Evolutionary conservation across 2,329 filamentous ascomycete genomes (phyloP).

Genomic region (Colletotrichum chrysophilum): DNA sequence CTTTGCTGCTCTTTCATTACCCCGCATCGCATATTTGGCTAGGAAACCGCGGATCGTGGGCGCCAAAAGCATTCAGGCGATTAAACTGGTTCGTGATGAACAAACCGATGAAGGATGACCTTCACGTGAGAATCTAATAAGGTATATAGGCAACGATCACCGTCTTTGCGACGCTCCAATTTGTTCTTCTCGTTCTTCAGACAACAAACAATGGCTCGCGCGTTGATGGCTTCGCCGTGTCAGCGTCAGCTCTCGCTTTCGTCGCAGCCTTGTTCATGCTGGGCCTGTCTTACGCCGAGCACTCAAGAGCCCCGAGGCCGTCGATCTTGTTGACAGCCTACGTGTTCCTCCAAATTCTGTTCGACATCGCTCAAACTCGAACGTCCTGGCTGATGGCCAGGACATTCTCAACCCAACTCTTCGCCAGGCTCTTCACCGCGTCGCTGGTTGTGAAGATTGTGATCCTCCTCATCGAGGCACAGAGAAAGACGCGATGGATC

Average conservation of each 20-base stretch:
- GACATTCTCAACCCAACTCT: conserved; percentile 20
- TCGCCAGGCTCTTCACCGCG: conserved; percentile 37
- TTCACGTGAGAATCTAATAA: background rate
- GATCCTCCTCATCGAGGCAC: conserved; percentile 42
- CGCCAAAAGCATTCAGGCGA: conserved; percentile 30
- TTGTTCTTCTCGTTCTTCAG: conserved; percentile 34
- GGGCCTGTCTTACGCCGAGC: conserved; percentile 33
- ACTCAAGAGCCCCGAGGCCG: conserved; percentile 38
- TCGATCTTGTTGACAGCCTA: conserved; percentile 48
- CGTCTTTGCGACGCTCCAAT: conserved; percentile 33
- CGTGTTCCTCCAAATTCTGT: conserved; percentile 44
- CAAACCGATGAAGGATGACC: rapidly evolving
- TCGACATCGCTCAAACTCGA: conserved; percentile 47
- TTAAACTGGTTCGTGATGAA: conserved; percentile 23
- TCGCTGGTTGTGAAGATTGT: conserved; percentile 38
- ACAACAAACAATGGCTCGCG: conserved; percentile 21
- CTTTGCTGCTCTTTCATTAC: conserved; percentile 35
- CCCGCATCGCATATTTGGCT: conserved; percentile 31
- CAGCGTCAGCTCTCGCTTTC: conserved; percentile 32
- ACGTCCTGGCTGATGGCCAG: conserved; percentile 44
- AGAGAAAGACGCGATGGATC: conserved; percentile 42
- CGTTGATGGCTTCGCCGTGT: conserved; percentile 31
- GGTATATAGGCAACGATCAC: conserved; percentile 20
- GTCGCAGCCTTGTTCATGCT: conserved; percentile 32
- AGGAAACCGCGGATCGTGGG: conserved; percentile 32